phyloP scores from a whole-genome alignment of 345 rosid genomes.

The Aethionema arabicum region DNA sequence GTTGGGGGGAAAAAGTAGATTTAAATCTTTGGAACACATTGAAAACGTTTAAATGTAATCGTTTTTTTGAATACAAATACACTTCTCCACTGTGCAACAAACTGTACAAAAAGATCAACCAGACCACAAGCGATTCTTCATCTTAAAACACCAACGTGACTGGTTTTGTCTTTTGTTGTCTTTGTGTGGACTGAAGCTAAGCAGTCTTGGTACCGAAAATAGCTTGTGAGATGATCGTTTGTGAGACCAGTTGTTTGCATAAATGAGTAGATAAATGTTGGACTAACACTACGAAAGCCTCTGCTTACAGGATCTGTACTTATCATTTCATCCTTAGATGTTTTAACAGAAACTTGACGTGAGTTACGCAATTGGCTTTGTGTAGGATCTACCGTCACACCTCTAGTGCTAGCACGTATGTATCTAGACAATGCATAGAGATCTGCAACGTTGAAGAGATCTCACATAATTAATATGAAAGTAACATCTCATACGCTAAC shows the following conservation, averaged over 20 bases:
- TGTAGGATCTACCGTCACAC: slow-evolving; percentile 41
- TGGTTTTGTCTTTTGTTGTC: slow-evolving; percentile 25
- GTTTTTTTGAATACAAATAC: slow-evolving; percentile 27
- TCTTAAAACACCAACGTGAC: slow-evolving; percentile 15
- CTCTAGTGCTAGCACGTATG: slow-evolving; percentile 58
- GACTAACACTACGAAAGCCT: slow-evolving; percentile 88
- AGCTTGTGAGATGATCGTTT: slow-evolving; percentile 78
- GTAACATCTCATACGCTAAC: too few relatives aligned
- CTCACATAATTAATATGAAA: background rate
- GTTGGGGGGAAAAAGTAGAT: slow-evolving; percentile 22
- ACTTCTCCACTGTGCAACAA: slow-evolving; percentile 31
- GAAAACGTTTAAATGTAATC: slow-evolving; percentile 29
- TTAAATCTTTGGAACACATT: slow-evolving; percentile 17
- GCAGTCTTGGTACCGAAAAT: slow-evolving; percentile 87
- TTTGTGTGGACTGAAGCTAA: too few relatives aligned
- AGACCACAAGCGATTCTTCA: slow-evolving; percentile 11
- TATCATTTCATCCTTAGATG: slow-evolving; percentile 84
- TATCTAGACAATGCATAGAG: slow-evolving; percentile 90
- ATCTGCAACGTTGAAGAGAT: slow-evolving; percentile 47
- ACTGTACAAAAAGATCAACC: slow-evolving; percentile 25
- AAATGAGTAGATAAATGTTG: slow-evolving; percentile 82
- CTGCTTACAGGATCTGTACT: slow-evolving; percentile 95
- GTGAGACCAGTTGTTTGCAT: slow-evolving; percentile 88
- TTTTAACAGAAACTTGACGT: slow-evolving; percentile 81
- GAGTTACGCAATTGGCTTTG: slow-evolving; percentile 75